Evolutionary conservation across 805 yeast species (phyloP).

Genomic region (Nakazawaea sp.): DNA sequence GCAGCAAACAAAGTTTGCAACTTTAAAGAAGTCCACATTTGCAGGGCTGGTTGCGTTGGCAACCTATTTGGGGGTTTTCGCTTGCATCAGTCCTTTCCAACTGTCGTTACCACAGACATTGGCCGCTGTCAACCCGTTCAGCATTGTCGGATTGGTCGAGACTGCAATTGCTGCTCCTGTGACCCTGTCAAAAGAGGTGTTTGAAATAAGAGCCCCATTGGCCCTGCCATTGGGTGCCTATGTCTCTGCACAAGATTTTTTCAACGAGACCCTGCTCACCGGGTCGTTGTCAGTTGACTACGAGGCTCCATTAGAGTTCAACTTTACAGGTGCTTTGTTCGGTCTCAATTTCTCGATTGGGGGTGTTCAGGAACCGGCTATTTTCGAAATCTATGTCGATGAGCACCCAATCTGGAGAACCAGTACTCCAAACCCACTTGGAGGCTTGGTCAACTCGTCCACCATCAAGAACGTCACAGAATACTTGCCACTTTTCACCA

Average conservation of each 20-base stretch:
- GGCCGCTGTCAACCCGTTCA: conserved; percentile 4
- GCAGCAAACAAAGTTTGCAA: background rate
- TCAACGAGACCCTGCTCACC: conserved; percentile 11
- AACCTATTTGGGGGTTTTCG: conserved; percentile 13
- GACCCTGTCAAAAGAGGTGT: conserved; percentile 11
- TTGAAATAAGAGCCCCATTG: conserved; percentile 13
- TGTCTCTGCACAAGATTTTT: conserved; percentile 1
- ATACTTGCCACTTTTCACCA: conserved; percentile 17
- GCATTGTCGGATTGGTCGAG: background rate
- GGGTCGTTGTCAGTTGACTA: conserved; percentile 6
- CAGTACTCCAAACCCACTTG: conserved; percentile 19
- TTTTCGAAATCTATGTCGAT: conserved; percentile 21
- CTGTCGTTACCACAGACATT: conserved; percentile 1
- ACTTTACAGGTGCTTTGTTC: conserved; percentile 21
- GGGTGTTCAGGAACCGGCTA: conserved; percentile 15
- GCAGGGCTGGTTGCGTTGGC: background rate
- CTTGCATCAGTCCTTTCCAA: conserved; percentile 5
- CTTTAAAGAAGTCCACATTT: background rate
- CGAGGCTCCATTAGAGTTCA: conserved; percentile 14
- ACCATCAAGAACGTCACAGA: conserved; percentile 23
- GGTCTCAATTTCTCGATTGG: conserved; percentile 21
- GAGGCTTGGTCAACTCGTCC: conserved; percentile 16
- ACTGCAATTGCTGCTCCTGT: conserved; percentile 8
- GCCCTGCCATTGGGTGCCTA: conserved; percentile 11
- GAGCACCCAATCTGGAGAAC: conserved; percentile 24